Evolutionary conservation across 164 flowering plant species (phyloP).

Genomic region (Euptelea pleiosperma): DNA sequence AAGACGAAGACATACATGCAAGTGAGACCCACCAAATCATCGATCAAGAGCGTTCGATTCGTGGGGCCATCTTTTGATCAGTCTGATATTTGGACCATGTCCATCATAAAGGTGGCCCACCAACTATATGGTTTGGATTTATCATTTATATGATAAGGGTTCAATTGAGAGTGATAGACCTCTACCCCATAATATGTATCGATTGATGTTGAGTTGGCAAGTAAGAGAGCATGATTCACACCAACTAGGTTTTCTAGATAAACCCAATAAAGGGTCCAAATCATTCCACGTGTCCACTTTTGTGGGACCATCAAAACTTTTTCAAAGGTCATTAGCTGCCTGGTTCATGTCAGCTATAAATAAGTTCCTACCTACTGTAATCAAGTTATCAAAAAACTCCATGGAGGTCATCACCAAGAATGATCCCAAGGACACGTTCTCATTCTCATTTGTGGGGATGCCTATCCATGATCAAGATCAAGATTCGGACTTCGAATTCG

Average conservation of each 20-base stretch:
- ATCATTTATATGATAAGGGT: too few relatives aligned
- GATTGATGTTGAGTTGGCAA: constrained; percentile 30
- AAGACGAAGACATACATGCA: too few relatives aligned
- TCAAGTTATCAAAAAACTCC: constrained; percentile 10
- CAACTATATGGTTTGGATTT: neutral
- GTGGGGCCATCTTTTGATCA: too few relatives aligned
- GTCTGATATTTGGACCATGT: too few relatives aligned
- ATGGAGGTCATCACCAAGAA: too few relatives aligned
- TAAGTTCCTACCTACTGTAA: neutral
- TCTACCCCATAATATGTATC: constrained; percentile 2
- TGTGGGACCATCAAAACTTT: constrained; percentile 1
- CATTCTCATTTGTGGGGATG: constrained; percentile 29
- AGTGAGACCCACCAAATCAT: too few relatives aligned
- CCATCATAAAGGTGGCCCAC: neutral
- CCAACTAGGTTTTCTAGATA: constrained; percentile 16
- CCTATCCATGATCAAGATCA: constrained; percentile 15
- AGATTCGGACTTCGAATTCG: constrained; percentile 46
- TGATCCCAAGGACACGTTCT: constrained; percentile 5
- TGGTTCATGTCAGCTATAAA: constrained; percentile 20
- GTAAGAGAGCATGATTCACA: constrained; percentile 25
- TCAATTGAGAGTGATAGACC: neutral
- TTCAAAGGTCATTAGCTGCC: too few relatives aligned
- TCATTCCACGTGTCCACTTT: constrained; percentile 21
- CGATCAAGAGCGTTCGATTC: too few relatives aligned
- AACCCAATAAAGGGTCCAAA: constrained; percentile 22